phyloP scores from a whole-genome alignment of 139 green algal species.

The Chlamydomonas sp. region DNA sequence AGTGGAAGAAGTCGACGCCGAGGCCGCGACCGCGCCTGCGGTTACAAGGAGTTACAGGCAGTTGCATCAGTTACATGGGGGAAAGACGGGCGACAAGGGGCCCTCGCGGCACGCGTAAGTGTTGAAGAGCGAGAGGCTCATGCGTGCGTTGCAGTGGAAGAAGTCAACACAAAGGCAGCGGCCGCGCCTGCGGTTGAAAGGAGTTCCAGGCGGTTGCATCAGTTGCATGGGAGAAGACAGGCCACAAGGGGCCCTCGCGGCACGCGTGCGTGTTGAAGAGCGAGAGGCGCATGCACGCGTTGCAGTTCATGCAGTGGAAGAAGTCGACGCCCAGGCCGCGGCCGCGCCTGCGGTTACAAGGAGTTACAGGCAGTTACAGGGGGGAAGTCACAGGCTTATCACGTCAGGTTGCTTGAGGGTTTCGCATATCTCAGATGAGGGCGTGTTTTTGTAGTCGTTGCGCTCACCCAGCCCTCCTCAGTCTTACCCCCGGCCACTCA shows the following conservation, averaged over 20 bases:
- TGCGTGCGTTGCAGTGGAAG: constrained; percentile 97
- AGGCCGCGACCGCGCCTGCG: constrained; percentile 48
- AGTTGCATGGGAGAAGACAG: constrained; percentile 68
- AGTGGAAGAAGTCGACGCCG: constrained; percentile 94
- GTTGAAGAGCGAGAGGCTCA: constrained; percentile 78
- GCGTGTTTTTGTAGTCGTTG: too few relatives aligned
- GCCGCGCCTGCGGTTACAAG: constrained; percentile 28
- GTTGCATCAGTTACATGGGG: not conserved
- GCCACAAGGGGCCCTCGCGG: constrained; percentile 96
- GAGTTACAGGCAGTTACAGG: too few relatives aligned
- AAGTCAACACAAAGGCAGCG: constrained; percentile 83
- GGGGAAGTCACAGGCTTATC: too few relatives aligned
- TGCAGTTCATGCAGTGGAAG: constrained; percentile 98
- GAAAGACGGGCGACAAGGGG: not conserved
- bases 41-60: not conserved
- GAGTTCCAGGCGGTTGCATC: too few relatives aligned
- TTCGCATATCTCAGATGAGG: too few relatives aligned
- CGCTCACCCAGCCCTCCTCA: too few relatives aligned
- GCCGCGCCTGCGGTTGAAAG: constrained; percentile 27
- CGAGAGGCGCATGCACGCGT: constrained; percentile 89
- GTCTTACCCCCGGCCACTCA: too few relatives aligned
- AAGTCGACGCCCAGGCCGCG: constrained; percentile 79
- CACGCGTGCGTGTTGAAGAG: constrained; percentile 86
- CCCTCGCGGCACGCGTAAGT: constrained; percentile 80
- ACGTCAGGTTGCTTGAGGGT: too few relatives aligned